Conservation (phyloP, 164 flowering plant species). For the Sedum album region DNA sequence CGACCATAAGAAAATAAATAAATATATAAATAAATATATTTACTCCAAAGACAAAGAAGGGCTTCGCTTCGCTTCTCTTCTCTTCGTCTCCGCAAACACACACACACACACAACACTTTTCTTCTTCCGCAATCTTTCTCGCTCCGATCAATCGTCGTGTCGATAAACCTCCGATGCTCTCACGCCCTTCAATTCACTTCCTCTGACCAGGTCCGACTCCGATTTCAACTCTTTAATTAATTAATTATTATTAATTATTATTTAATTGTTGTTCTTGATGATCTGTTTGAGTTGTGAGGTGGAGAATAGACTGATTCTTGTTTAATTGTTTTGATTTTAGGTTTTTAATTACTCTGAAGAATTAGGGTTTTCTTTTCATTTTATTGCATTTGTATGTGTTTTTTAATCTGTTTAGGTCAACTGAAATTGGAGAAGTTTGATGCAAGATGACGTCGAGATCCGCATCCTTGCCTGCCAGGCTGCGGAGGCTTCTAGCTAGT, state of each 20-base stretch:
- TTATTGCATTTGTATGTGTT: too few species aligned
- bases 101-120: too few species aligned
- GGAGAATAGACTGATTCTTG: too few species aligned
- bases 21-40: too few species aligned
- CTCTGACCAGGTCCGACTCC: not conserved
- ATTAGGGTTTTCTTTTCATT: not conserved
- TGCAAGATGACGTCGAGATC: conserved; percentile 4
- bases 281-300: not conserved
- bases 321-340: not conserved
- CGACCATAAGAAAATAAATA: too few species aligned
- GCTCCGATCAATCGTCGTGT: too few species aligned
- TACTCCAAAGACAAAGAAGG: too few species aligned
- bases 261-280: not conserved
- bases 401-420: not conserved
- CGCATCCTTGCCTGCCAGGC: conserved; percentile 5
- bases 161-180: not conserved
- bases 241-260: not conserved
- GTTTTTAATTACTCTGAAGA: not conserved
- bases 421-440: conserved; percentile 7
- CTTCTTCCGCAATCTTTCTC: too few species aligned
- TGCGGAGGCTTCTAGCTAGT: conserved; percentile 3
- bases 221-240: not conserved
- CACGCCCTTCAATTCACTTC: not conserved
- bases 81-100: too few species aligned
- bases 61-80: too few species aligned